These are phyloP conservation scores for Ceratocystiopsis sp. DNA, from an alignment of 2,329 filamentous ascomycete species.

Conservation along the genomic window DNA sequence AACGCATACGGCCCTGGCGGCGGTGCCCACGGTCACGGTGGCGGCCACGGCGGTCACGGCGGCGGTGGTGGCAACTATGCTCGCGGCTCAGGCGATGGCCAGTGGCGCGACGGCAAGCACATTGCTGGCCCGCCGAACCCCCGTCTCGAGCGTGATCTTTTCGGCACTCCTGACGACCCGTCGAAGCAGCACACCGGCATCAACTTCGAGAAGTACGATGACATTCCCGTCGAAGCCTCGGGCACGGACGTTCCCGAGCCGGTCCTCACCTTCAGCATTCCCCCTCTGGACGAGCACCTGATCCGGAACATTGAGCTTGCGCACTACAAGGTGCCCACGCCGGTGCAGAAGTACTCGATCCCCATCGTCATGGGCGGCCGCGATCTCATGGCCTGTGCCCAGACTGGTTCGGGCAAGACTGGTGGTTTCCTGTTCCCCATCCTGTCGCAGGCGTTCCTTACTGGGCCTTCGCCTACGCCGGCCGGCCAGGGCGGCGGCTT, in stretches of 20 bases:
- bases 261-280: conserved; percentile 79
- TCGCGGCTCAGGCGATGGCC: conserved; percentile 81
- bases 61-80: conserved; percentile 37
- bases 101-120: conserved; percentile 96
- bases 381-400: conserved; percentile 98
- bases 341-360: conserved; percentile 98
- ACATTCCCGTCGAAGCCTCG: conserved; percentile 95
- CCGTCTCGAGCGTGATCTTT: conserved; percentile 87
- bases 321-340: conserved; percentile 88
- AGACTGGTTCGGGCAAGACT: conserved; percentile 99
- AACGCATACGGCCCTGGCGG: conserved; percentile 39
- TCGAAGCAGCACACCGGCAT: conserved; percentile 94
- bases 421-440: conserved; percentile 99
- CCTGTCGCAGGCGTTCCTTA: conserved; percentile 89
- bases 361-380: conserved; percentile 96
- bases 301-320: conserved; percentile 86
- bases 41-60: conserved; percentile 13
- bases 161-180: conserved; percentile 78
- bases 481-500: conserved; percentile 50
- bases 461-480: conserved; percentile 59
- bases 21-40: conserved; percentile 18
- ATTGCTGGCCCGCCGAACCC: conserved; percentile 75
- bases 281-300: conserved; percentile 86
- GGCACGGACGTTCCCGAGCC: conserved; percentile 87
- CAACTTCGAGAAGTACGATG: conserved; percentile 99